Conservation (phyloP, 345 rosid species). For the Trapa incisa region DNA sequence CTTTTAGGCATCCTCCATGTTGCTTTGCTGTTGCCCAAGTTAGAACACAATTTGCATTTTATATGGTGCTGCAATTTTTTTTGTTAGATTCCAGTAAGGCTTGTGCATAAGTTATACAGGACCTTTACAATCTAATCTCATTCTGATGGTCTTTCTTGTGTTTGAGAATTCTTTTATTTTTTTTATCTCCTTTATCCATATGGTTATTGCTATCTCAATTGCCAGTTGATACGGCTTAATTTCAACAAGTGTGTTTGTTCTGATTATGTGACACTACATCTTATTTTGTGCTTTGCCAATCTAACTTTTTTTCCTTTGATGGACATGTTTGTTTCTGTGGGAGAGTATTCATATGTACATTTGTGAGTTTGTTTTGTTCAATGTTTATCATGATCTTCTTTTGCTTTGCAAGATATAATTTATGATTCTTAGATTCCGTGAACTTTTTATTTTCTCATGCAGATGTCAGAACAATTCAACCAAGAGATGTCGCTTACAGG, state of each 20-base stretch:
- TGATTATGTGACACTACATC: neutral
- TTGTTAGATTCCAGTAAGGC: neutral
- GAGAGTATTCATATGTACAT: neutral
- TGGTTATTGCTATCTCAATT: neutral
- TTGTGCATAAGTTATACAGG: neutral
- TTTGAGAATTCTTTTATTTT: neutral
- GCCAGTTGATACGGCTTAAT: neutral
- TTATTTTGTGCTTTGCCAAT: no score
- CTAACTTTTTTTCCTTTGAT: neutral
- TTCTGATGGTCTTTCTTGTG: neutral
- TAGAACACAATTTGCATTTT: neutral
- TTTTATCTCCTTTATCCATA: neutral
- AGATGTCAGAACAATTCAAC: slow-evolving; percentile 99
- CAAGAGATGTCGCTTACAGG: slow-evolving; percentile 79
- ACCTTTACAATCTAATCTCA: neutral
- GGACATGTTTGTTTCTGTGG: neutral
- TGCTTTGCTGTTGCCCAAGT: neutral
- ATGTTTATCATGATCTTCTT: neutral
- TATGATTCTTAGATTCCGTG: neutral
- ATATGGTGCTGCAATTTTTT: neutral
- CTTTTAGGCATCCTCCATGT: no score
- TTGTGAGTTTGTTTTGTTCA: neutral
- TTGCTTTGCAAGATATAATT: neutral
- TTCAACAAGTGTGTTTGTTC: neutral
- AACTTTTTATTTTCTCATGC: slow-evolving; percentile 6